A percentile compares a stretch with the other conserved stretches of the same genome.
These are phyloP conservation scores for Ampelomyces quisqualis DNA, from an alignment of 2,329 filamentous ascomycete species.

Conservation along the genomic window DNA sequence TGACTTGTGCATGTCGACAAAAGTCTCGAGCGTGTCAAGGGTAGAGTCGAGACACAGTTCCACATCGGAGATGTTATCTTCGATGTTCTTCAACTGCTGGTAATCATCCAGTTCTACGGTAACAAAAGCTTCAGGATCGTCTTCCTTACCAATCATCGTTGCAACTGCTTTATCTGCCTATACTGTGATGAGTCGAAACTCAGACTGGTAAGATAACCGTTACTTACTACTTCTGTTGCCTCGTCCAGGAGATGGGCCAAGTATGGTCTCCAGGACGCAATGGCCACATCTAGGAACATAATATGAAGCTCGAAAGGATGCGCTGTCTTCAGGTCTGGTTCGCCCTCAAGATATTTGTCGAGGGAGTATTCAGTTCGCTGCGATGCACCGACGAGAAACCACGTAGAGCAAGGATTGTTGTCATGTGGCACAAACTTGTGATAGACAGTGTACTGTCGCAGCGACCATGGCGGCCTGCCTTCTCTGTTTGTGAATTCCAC, in stretches of 20 bases:
- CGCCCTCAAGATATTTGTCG: slow-evolving; percentile 4
- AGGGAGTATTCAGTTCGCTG: slow-evolving; percentile 8
- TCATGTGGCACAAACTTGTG: slow-evolving; percentile 5
- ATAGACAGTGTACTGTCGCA: slow-evolving; percentile 13
- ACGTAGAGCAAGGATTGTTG: slow-evolving; percentile 7
- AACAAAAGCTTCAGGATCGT: slow-evolving; percentile 9
- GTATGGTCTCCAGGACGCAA: slow-evolving; percentile 22
- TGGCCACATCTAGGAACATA: slow-evolving; percentile 21
- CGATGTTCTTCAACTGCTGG: slow-evolving; percentile 22
- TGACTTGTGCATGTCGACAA: slow-evolving; percentile 17
- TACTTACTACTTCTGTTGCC: not conserved
- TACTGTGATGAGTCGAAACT: not conserved
- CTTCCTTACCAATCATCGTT: slow-evolving; percentile 9
- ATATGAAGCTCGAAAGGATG: slow-evolving; percentile 30
- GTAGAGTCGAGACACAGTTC: slow-evolving; percentile 24
- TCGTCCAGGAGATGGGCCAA: slow-evolving; percentile 5
- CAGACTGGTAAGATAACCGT: not conserved
- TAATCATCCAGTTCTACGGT: slow-evolving; percentile 19
- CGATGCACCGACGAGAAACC: slow-evolving; percentile 10
- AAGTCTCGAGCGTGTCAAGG: slow-evolving; percentile 16
- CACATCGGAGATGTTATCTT: slow-evolving; percentile 20
- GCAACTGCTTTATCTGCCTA: slow-evolving; percentile 19
- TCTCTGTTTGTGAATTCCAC: slow-evolving; percentile 13
- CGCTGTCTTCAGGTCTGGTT: not conserved
- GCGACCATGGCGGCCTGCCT: slow-evolving; percentile 9